phyloP scores from a whole-genome alignment of 176 grass and related monocot genomes.

The Carex littledalei region DNA sequence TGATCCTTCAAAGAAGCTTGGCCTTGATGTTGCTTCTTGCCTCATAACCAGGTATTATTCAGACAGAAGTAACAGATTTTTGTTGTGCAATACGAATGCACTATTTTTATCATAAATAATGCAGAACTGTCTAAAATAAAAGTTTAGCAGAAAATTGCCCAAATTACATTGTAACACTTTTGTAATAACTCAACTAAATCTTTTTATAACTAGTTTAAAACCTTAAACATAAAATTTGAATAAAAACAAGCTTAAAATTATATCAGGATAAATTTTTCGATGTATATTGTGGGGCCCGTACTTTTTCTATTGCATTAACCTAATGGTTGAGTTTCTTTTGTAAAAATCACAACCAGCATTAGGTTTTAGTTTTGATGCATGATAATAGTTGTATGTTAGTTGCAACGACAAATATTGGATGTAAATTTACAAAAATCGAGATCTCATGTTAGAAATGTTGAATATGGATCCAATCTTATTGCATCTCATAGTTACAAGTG shows the following conservation, averaged over 20 bases:
- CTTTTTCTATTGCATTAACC: neutral
- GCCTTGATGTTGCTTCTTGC: slow-evolving; percentile 93
- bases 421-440: neutral
- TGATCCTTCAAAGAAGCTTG: slow-evolving; percentile 74
- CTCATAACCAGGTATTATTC: slow-evolving; percentile 72
- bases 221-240: neutral
- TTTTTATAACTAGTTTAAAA: neutral
- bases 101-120: neutral
- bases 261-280: neutral
- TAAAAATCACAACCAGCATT: neutral
- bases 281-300: neutral
- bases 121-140: neutral
- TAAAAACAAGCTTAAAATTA: neutral
- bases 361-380: neutral
- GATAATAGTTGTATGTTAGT: neutral
- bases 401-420: neutral
- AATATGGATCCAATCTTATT: neutral
- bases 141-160: neutral
- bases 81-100: neutral
- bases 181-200: neutral
- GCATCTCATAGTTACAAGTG: slow-evolving; percentile 5
- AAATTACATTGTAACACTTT: neutral
- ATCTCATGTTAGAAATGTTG: neutral
- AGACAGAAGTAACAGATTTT: neutral
- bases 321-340: neutral